Evolutionary conservation across 2,329 filamentous ascomycete genomes (phyloP).

Genomic region (Aureobasidium sp.): DNA sequence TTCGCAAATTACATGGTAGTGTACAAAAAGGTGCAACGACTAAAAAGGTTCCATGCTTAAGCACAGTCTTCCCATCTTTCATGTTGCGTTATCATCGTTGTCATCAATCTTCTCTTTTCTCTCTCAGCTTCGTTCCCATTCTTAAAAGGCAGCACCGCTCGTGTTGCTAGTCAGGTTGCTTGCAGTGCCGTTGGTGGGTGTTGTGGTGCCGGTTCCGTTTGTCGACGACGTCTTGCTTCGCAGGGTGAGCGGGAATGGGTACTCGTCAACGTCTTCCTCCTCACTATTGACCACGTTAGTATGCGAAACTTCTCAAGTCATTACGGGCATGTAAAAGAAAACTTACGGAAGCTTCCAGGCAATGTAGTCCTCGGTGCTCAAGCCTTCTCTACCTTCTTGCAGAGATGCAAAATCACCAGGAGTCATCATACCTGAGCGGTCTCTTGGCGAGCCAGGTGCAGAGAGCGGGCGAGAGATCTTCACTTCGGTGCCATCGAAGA

Average conservation of each 20-base stretch:
- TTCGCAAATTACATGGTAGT: conserved; percentile 10
- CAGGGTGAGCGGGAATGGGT: conserved; percentile 62
- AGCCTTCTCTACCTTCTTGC: conserved; percentile 85
- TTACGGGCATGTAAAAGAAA: too few relatives aligned
- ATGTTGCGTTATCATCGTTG: neutral
- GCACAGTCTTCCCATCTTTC: neutral
- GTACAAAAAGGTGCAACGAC: conserved; percentile 8
- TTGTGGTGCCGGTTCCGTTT: conserved; percentile 23
- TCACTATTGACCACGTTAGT: conserved; percentile 49
- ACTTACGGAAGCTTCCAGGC: conserved; percentile 96
- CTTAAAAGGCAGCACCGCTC: conserved; percentile 2
- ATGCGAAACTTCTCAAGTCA: neutral
- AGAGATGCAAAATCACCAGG: conserved; percentile 95
- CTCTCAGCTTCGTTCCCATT: neutral
- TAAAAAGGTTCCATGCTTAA: neutral
- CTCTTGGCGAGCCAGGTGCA: conserved; percentile 84
- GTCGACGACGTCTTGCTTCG: conserved; percentile 33
- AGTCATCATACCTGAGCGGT: conserved; percentile 95
- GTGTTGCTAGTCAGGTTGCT: neutral
- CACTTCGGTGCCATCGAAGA: conserved; percentile 84
- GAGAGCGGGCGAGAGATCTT: conserved; percentile 95
- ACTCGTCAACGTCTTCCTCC: conserved; percentile 83
- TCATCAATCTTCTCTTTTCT: conserved; percentile 1
- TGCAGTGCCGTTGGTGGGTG: conserved; percentile 17
- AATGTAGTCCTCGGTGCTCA: conserved; percentile 95